Conservation (phyloP, 163 green algal species). For the Chloroidium sp. region DNA sequence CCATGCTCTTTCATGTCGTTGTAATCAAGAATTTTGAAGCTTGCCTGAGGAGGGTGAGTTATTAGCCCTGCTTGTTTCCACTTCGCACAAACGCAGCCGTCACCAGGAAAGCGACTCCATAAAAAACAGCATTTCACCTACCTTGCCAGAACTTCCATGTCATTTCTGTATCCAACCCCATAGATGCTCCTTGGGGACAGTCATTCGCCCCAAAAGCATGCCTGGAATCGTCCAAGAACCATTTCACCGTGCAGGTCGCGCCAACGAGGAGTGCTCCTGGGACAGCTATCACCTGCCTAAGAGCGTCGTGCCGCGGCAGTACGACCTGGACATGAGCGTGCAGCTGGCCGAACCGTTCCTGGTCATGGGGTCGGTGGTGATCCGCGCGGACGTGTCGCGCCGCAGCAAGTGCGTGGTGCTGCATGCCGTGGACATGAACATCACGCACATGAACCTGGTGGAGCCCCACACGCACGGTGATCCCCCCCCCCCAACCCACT, state of each 20-base stretch:
- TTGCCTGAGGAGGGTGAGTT: neutral
- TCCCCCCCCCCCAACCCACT: neutral
- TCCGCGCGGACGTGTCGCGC: conserved; percentile 17
- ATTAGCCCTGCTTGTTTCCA: neutral
- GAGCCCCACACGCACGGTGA: neutral
- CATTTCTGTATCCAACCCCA: neutral
- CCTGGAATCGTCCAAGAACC: neutral
- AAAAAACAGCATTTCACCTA: neutral
- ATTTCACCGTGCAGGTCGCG: neutral
- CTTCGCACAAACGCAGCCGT: neutral
- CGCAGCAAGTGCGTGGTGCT: conserved; percentile 36
- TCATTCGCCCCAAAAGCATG: neutral
- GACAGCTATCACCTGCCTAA: conserved; percentile 3
- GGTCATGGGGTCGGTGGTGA: conserved; percentile 15
- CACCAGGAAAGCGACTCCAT: neutral
- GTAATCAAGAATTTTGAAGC: neutral
- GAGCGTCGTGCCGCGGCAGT: conserved; percentile 1
- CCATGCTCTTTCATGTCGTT: neutral
- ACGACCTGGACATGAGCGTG: conserved; percentile 12
- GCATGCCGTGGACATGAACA: conserved; percentile 18
- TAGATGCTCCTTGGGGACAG: neutral
- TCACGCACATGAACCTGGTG: neutral
- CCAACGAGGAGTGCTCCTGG: conserved; percentile 8
- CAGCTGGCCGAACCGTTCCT: conserved; percentile 16
- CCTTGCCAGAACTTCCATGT: neutral